Evolutionary conservation across 2,329 filamentous ascomycete genomes (phyloP), one percentile per base, ranked within the genome.

Genomic region (Zymoseptoria tritici): DNA sequence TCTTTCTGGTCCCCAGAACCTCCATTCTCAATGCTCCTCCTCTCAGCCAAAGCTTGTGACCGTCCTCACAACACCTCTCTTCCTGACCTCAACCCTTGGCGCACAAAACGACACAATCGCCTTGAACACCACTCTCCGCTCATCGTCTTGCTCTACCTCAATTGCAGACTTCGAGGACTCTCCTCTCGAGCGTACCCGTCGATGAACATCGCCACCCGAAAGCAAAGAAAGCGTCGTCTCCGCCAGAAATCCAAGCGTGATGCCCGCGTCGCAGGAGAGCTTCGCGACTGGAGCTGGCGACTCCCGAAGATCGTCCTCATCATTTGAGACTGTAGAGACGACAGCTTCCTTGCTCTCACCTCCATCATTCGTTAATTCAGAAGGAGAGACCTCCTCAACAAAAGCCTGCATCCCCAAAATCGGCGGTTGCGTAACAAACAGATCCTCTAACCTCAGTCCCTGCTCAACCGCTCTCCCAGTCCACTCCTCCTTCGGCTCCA

Each of bases 241-340:
- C 9, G 70, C 68, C 26, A 71, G 57, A 52, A 70, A 70, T 6
- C 66, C 70, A 4, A 71, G 61, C 1, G 65, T 69, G 52, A 71
- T 67, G 21, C 68, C 70, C 4, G 67, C 62, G 52, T 71, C 65
- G 60, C 68, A 69, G 24, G 62, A 62, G 11, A 71, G 54, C 56
- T 70, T 70, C 7, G 66, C 66, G 54, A 58, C 59, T 16, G 54
- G 57, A 46, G 52, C 20, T n/a, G 52, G n/a, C 21, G 53, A 52
- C 5, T 29, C 11, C n/a, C 54, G 54, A 20, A 58, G 21, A 7
- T 54, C 21, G 13, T 22, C 22, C 9, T 52, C 26, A n/a, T 54
- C 46, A 6, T 11, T 21, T 7, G 36, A 4, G 5, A 50, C n/a
- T 4, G 49, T 22, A 50, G 49, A 49, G 9, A 22, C 42, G 52